Conservation (phyloP, 495 filamentous ascomycete genomes). For the Mytilinidion resinicola region DNA sequence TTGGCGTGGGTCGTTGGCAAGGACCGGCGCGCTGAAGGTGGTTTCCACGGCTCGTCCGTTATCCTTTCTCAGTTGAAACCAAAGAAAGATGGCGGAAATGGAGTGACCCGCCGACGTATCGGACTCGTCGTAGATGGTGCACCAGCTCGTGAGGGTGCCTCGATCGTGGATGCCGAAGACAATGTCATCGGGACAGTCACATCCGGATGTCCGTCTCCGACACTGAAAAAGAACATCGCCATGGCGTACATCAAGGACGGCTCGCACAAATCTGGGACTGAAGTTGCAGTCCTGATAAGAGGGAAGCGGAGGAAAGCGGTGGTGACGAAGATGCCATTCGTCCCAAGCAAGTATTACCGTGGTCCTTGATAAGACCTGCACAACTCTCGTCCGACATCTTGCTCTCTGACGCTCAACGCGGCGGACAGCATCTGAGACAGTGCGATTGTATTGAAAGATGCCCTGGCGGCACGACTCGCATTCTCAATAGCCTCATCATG, state of each 20-base stretch:
- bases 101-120: constrained; percentile 67
- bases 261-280: constrained; percentile 78
- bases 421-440: too few species aligned
- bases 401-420: too few species aligned
- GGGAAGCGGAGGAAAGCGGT: constrained; percentile 73
- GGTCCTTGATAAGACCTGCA: constrained; percentile 2
- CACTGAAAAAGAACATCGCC: constrained; percentile 79
- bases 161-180: constrained; percentile 59
- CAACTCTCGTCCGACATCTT: too few species aligned
- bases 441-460: too few species aligned
- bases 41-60: constrained; percentile 64
- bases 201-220: constrained; percentile 83
- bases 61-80: constrained; percentile 67
- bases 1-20: constrained; percentile 82
- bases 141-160: constrained; percentile 82
- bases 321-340: constrained; percentile 91
- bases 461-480: too few species aligned
- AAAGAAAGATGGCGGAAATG: constrained; percentile 56
- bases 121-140: constrained; percentile 80
- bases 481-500: too few species aligned
- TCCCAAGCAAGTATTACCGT: constrained; percentile 67
- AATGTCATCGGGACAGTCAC: constrained; percentile 68
- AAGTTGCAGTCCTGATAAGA: constrained; percentile 71
- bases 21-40: constrained; percentile 57
- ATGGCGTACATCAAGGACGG: constrained; percentile 91